Evolutionary conservation across 2,329 filamentous ascomycete species (phyloP), one percentile per base, ranked within the genome.

Genomic region (Thielaviopsis musarum): DNA sequence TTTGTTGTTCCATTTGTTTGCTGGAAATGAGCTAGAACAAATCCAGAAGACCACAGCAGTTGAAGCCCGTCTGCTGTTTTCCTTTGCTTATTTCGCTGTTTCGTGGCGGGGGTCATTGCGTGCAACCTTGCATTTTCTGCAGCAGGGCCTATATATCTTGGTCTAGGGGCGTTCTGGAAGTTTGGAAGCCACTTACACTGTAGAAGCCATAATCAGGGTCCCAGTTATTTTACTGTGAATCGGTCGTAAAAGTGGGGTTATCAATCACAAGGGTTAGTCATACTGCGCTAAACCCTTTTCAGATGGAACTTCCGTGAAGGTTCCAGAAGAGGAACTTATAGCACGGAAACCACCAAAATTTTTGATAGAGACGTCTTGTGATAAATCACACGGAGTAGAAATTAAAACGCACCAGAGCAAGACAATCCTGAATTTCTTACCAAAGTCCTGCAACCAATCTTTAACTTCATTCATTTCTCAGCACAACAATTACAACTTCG

Each of bases 261-360:
- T 5, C 17, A 6, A n/a, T 13, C 7, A n/a, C 24, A 59, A 59
- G 15, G 56, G 28, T 61, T 61, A 61, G 28, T 17, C 24, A 54
- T 21, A 48, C 5, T 2, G 2, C 21, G 26, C 52, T 61, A 34
- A 28, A 26, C 52, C 48, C 45, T 49, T 21, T 19, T 49, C 5
- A 28, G 34, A 52, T 51, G 19, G 54, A 59, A n/a, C 51, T 54
- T 56, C 59, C 60, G 41, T 62, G 60, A 62, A 62, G 60, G 57
- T 62, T 62, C 60, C 51, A 62, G 60, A 62, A 62, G 21, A 54
- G 57, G 54, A 57, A 56, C 45, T 30, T 19, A 52, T 22, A n/a
- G n/a, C 13, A 52, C 19, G 22, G 38, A 30, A 34, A 45, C 15
- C 22, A 38, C 21, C 48, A 30, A 57, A 52, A 21, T 21, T 52